These are phyloP conservation scores for Nidula microcarpa DNA, from an alignment of 768 basidiomycete species.

Conservation along the genomic window DNA sequence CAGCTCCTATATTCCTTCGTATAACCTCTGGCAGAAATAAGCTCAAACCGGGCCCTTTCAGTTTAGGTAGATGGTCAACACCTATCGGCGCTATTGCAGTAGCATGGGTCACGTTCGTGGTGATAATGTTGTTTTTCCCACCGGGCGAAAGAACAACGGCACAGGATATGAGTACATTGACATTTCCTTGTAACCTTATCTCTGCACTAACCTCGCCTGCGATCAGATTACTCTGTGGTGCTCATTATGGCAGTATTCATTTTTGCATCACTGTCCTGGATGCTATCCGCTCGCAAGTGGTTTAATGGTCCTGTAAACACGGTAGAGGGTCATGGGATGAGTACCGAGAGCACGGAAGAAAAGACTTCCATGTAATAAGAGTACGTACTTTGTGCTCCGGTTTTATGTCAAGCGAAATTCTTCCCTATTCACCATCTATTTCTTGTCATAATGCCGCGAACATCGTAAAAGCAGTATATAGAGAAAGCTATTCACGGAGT, in stretches of 20 bases:
- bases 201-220: conserved; percentile 1
- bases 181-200: not conserved
- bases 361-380: conserved; percentile 5
- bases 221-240: conserved; percentile 64
- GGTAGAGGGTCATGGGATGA: conserved; percentile 23
- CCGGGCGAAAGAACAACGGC: conserved; percentile 33
- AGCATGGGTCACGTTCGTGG: conserved; percentile 63
- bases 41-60: conserved; percentile 57
- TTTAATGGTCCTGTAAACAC: conserved; percentile 65
- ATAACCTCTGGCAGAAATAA: conserved; percentile 65
- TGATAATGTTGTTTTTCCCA: conserved; percentile 58
- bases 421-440: too few species aligned
- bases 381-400: not conserved
- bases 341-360: conserved; percentile 2
- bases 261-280: conserved; percentile 63
- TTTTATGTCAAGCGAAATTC: not conserved
- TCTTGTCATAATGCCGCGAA: too few species aligned
- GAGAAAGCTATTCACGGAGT: too few species aligned
- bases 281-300: conserved; percentile 66
- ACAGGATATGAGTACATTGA: conserved; percentile 53
- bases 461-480: too few species aligned
- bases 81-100: conserved; percentile 61
- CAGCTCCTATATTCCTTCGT: conserved; percentile 64
- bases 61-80: conserved; percentile 55
- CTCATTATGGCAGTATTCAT: conserved; percentile 63